Percentiles rank a stretch among this genome's conserved stretches.
These are phyloP conservation scores for Ustilago esculenta DNA, from an alignment of 1,284 basidiomycete species.

Conservation along the genomic window DNA sequence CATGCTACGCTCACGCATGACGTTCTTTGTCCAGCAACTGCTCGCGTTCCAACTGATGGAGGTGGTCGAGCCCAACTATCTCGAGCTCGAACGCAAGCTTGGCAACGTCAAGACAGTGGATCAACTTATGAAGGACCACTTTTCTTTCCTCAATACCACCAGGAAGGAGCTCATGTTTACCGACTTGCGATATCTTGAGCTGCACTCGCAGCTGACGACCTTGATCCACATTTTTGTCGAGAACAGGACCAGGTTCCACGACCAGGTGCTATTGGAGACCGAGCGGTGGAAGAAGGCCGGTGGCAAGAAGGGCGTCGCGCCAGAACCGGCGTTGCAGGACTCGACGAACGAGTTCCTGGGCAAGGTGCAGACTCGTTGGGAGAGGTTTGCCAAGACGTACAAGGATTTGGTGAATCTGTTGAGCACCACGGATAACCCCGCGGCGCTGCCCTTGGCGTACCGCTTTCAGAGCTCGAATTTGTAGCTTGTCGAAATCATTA, in stretches of 20 bases:
- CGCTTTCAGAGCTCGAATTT: conserved; percentile 57
- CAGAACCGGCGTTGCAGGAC: conserved; percentile 34
- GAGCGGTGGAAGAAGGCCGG: conserved; percentile 44
- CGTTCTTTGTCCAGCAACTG: conserved; percentile 64
- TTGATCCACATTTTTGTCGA: conserved; percentile 57
- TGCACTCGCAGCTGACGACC: conserved; percentile 57
- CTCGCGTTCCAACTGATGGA: conserved; percentile 63
- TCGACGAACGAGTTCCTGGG: conserved; percentile 37
- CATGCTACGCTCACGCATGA: conserved; percentile 61
- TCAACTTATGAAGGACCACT: conserved; percentile 65
- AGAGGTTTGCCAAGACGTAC: conserved; percentile 57
- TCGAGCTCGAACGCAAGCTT: conserved; percentile 59
- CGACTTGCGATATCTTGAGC: conserved; percentile 56
- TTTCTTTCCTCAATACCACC: conserved; percentile 63
- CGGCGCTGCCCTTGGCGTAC: conserved; percentile 62
- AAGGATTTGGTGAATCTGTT: conserved; percentile 63
- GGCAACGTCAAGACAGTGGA: conserved; percentile 61
- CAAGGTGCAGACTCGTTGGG: conserved; percentile 58
- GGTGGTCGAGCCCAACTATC: conserved; percentile 65
- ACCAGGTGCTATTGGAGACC: conserved; percentile 56
- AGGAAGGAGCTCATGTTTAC: conserved; percentile 66
- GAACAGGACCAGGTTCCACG: conserved; percentile 50
- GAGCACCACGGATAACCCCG: conserved; percentile 65
- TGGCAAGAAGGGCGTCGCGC: conserved; percentile 16
- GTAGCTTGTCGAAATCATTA: too few relatives aligned